Percentiles rank a stretch among this genome's conserved stretches.
phyloP scores from a whole-genome alignment of 2,329 filamentous ascomycete genomes.

The Proliferodiscus dingleyae region DNA sequence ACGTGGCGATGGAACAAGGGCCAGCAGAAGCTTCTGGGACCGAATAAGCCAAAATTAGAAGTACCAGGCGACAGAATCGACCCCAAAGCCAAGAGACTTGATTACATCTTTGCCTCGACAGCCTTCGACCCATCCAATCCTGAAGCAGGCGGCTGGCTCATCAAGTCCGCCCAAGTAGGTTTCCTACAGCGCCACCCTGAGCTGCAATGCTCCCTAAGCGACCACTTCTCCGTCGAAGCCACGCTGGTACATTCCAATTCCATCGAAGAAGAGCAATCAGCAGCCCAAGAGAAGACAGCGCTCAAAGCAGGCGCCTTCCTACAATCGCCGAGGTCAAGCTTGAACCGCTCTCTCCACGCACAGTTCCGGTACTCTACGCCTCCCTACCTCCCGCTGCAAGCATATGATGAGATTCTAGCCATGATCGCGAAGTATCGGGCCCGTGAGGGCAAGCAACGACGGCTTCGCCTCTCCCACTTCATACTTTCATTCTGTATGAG shows the following conservation, averaged over 20 bases:
- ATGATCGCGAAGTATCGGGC: conserved; percentile 63
- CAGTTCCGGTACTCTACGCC: conserved; percentile 20
- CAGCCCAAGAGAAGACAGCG: conserved; percentile 19
- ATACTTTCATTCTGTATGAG: conserved; percentile 59
- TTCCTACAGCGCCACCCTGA: conserved; percentile 79
- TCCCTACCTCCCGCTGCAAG: conserved; percentile 40
- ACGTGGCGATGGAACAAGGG: conserved; percentile 86
- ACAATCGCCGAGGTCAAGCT: conserved; percentile 20
- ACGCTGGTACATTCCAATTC: conserved; percentile 47
- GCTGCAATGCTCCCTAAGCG: conserved; percentile 80
- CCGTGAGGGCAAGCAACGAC: conserved; percentile 69
- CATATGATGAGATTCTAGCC: conserved; percentile 68
- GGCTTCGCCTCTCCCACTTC: conserved; percentile 71
- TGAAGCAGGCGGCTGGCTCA: conserved; percentile 53
- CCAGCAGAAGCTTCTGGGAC: conserved; percentile 62
- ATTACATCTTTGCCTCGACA: conserved; percentile 84
- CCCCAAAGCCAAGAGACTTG: conserved; percentile 75
- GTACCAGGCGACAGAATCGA: conserved; percentile 65
- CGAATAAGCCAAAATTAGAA: conserved; percentile 53
- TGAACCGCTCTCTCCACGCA: conserved; percentile 15
- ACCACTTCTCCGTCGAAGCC: conserved; percentile 89
- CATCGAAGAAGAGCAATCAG: conserved; percentile 11
- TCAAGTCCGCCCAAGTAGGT: conserved; percentile 66
- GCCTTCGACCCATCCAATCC: conserved; percentile 34
- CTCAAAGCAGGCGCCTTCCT: conserved; percentile 26